Evolutionary conservation across 2,329 filamentous ascomycete species (phyloP), one percentile per base, ranked within the genome.

Genomic region (Ascochyta pisi): DNA sequence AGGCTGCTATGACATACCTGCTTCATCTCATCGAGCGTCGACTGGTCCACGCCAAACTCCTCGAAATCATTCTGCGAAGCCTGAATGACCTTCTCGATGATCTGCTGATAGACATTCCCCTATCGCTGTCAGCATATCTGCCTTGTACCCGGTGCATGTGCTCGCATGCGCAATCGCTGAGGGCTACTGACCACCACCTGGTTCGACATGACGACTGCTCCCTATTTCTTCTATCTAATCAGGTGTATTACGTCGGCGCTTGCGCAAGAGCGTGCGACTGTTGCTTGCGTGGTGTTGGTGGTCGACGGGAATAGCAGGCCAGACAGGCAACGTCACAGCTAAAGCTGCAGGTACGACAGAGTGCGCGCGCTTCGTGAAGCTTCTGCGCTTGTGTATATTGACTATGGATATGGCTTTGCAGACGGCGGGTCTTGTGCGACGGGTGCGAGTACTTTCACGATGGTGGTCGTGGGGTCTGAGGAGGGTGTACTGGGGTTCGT

Each of bases 11-110:
- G 54, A 81, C 90, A 84, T 82, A 98, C 94, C 86, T 89, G 84
- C 78, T 88, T 89, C 82, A 99, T 82, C 76, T 96, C 91, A 65
- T 94, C 87, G 70, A 99, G 81, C 47, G 94, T 94, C 67, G 86
- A 82, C 76, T 94, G 89, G 69, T 96, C 92, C 63, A 98, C 89
- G 69, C 95, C 95, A 67, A 89, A 92, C 79, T 99, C 95, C 77
- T 99, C 95, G 75, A 99, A 98, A 78, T 98, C 95, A 72, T 94
- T 90, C 72, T 91, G 86, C 71, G 94, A 97, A 65, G 75, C 73
- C 45, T 69, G 64, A 57, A 81, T 74, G 58, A 82, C 80, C 69
- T 90, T 89, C 68, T 94, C 89, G 77, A 98, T 91, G 74, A 99
- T 92, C 79, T 95, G 91, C 77, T 88, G 83, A 78, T 97, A 99